These are phyloP conservation scores for Clarireedia hainanense DNA, from an alignment of 2,329 filamentous ascomycete species.

Conservation along the genomic window DNA sequence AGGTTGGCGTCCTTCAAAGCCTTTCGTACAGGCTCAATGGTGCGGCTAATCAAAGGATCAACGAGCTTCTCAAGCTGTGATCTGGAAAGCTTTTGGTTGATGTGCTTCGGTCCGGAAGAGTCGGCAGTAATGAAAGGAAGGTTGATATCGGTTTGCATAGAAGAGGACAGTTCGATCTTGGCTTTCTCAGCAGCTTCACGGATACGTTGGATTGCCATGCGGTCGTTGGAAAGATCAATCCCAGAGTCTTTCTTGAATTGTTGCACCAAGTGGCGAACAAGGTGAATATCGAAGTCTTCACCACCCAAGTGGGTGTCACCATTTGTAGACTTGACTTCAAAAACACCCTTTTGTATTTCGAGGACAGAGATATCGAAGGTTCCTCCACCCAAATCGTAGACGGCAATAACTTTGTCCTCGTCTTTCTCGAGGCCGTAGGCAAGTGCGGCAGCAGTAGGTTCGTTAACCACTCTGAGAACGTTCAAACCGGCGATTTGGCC, in stretches of 20 bases:
- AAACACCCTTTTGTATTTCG: slow-evolving; percentile 95
- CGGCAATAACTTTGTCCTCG: slow-evolving; percentile 78
- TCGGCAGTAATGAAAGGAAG: slow-evolving; percentile 98
- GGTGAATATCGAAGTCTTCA: slow-evolving; percentile 93
- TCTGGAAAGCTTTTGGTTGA: slow-evolving; percentile 90
- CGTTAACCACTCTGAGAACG: slow-evolving; percentile 95
- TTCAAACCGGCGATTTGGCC: slow-evolving; percentile 94
- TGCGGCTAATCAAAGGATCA: slow-evolving; percentile 78
- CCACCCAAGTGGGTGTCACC: slow-evolving; percentile 97
- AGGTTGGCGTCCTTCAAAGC: slow-evolving; percentile 93
- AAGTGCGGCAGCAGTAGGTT: slow-evolving; percentile 91
- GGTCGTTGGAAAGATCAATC: slow-evolving; percentile 82
- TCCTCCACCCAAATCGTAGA: slow-evolving; percentile 97
- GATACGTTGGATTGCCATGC: slow-evolving; percentile 98
- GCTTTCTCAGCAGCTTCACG: slow-evolving; percentile 98
- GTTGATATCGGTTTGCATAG: slow-evolving; percentile 94
- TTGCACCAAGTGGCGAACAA: slow-evolving; percentile 87
- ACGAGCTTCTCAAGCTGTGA: slow-evolving; percentile 90
- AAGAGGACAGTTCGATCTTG: slow-evolving; percentile 97
- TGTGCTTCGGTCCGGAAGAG: slow-evolving; percentile 93
- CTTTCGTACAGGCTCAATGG: slow-evolving; percentile 90
- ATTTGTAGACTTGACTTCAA: slow-evolving; percentile 98
- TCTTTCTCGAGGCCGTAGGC: slow-evolving; percentile 97
- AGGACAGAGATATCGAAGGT: slow-evolving; percentile 98
- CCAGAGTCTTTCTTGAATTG: slow-evolving; percentile 96